A percentile compares a stretch with the other conserved stretches of the same genome.
These are phyloP conservation scores for Acanthamoeba triangularis DNA, from an alignment of 208 protist species.

Conservation along the genomic window DNA sequence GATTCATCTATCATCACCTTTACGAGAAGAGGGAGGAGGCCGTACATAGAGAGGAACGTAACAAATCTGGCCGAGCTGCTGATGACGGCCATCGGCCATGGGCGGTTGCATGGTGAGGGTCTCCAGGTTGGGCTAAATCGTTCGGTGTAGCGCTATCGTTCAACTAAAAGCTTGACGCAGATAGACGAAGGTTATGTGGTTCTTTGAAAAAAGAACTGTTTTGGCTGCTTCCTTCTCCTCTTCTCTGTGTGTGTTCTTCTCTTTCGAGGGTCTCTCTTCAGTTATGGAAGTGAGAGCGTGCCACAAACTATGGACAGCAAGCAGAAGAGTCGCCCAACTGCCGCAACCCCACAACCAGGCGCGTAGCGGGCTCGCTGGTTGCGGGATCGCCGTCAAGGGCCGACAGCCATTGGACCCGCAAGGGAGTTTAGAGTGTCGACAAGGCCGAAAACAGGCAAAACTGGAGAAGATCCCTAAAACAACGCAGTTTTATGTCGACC, in stretches of 20 bases:
- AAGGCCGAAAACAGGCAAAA: not conserved
- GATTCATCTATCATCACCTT: not conserved
- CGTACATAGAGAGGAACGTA: conserved; percentile 52
- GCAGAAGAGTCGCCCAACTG: too few relatives aligned
- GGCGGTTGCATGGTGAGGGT: not conserved
- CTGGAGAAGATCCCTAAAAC: not conserved
- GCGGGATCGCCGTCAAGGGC: not conserved
- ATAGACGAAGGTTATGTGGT: too few relatives aligned
- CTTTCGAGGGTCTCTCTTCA: too few relatives aligned
- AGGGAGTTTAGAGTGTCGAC: conserved; percentile 2
- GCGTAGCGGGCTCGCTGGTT: not conserved
- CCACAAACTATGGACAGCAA: too few relatives aligned
- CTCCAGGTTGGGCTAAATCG: not conserved
- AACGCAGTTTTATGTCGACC: not conserved
- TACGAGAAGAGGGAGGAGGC: not conserved
- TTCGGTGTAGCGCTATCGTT: too few relatives aligned
- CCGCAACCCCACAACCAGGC: too few relatives aligned
- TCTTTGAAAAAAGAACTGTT: too few relatives aligned
- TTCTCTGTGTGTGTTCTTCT: too few relatives aligned
- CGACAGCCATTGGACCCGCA: not conserved
- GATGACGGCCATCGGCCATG: not conserved
- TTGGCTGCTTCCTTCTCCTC: too few relatives aligned
- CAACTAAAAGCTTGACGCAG: too few relatives aligned
- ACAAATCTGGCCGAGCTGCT: conserved; percentile 10
- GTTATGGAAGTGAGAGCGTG: too few relatives aligned